Evolutionary conservation across 805 yeast species (phyloP).

Genomic region (Saccharomycopsis olivae): DNA sequence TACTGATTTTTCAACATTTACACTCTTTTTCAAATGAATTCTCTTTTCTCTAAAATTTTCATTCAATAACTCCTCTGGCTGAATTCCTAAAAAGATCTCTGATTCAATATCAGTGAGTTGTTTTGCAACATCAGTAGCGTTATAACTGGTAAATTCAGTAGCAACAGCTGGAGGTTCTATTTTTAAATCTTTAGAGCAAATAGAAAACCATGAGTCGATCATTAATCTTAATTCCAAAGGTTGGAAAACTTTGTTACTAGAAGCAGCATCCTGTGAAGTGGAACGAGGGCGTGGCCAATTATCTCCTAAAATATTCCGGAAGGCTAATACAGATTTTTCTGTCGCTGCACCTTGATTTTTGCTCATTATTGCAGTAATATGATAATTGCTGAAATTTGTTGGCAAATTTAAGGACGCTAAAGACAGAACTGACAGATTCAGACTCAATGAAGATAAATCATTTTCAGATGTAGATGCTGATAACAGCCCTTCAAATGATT

Average conservation of each 20-base stretch:
- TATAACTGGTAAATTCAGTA: constrained; percentile 38
- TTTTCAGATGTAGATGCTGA: constrained; percentile 27
- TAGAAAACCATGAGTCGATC: constrained; percentile 44
- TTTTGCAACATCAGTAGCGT: constrained; percentile 66
- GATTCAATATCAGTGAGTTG: constrained; percentile 69
- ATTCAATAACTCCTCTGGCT: constrained; percentile 55
- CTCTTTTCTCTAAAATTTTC: constrained; percentile 53
- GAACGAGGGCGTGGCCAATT: constrained; percentile 21
- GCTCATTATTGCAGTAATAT: constrained; percentile 28
- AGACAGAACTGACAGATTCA: constrained; percentile 26
- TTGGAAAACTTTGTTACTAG: constrained; percentile 9
- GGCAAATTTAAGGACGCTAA: constrained; percentile 50
- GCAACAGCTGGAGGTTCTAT: constrained; percentile 8
- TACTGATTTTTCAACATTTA: constrained; percentile 47
- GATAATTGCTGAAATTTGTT: constrained; percentile 54
- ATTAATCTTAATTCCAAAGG: constrained; percentile 21
- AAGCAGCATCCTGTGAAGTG: constrained; percentile 11
- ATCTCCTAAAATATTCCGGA: constrained; percentile 37
- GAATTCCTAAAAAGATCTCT: constrained; percentile 49
- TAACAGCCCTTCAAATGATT: constrained; percentile 36
- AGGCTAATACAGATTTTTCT: constrained; percentile 40
- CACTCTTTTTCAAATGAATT: constrained; percentile 33
- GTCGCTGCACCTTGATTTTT: constrained; percentile 26
- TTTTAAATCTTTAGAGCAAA: constrained; percentile 32
- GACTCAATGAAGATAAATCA: constrained; percentile 28